Conservation (phyloP, 2,329 filamentous ascomycete species). For the Microdochium bolleyi region DNA sequence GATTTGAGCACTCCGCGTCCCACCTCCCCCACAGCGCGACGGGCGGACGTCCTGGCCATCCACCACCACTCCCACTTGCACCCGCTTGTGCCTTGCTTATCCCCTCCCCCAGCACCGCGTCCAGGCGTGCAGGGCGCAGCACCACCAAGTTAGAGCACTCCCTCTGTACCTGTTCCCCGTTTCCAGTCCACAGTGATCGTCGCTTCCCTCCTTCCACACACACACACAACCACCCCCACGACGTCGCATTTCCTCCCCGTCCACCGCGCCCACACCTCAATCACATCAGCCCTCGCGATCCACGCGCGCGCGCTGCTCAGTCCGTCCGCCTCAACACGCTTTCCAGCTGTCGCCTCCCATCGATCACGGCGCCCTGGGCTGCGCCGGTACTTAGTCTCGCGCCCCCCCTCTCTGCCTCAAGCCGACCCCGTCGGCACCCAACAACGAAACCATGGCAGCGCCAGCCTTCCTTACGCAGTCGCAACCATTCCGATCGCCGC, state of each 20-base stretch:
- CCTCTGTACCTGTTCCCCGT: not conserved
- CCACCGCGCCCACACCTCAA: not conserved
- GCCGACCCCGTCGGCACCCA: not conserved
- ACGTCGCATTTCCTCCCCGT: not conserved
- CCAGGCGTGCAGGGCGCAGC: not conserved
- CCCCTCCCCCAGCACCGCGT: not conserved
- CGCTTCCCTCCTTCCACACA: not conserved
- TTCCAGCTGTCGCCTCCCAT: not conserved
- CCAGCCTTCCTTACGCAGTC: constrained; percentile 31
- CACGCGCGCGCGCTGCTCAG: not conserved
- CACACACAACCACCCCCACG: not conserved
- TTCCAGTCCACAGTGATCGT: not conserved
- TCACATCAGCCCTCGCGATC: not conserved
- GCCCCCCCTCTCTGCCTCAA: not conserved
- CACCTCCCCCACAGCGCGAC: not conserved
- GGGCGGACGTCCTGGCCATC: not conserved
- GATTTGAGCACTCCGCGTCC: not conserved
- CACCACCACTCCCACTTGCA: no score
- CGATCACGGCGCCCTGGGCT: not conserved
- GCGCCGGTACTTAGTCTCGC: not conserved
- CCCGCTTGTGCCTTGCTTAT: not conserved
- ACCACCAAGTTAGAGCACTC: not conserved
- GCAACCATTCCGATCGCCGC: constrained; percentile 27
- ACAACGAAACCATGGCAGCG: constrained; percentile 30
- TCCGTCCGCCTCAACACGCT: no score